phyloP scores from a whole-genome alignment of 2,329 filamentous ascomycete species.

The Pseudogymnoascus sp. region DNA sequence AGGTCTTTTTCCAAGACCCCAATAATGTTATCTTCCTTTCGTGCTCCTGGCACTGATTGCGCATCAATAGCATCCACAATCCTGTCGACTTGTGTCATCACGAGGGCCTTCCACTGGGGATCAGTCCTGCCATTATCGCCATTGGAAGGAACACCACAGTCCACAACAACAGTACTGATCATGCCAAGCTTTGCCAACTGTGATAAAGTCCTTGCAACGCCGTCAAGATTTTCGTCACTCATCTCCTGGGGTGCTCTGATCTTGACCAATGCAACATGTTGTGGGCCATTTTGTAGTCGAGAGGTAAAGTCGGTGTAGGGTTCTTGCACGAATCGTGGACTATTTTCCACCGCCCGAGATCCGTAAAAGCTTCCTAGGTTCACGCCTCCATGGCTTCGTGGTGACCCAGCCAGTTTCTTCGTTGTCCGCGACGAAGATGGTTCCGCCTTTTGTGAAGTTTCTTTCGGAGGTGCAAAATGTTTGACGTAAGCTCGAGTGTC shows the following conservation, averaged over 20 bases:
- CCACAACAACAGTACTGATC: constrained; percentile 72
- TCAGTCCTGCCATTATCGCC: constrained; percentile 17
- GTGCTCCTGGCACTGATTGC: constrained; percentile 58
- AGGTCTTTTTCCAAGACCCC: constrained; percentile 20
- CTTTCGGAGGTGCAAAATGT: constrained; percentile 54
- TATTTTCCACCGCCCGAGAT: constrained; percentile 47
- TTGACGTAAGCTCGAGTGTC: constrained; percentile 89
- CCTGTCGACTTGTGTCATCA: constrained; percentile 58
- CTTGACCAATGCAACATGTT: constrained; percentile 81
- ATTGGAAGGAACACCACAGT: constrained; percentile 45
- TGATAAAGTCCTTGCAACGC: constrained; percentile 73
- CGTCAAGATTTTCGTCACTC: constrained; percentile 58
- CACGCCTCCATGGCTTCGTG: constrained; percentile 35
- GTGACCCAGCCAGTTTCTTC: neutral
- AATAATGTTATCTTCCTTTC: constrained; percentile 50
- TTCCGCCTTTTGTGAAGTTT: constrained; percentile 28
- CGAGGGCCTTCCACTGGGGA: constrained; percentile 34
- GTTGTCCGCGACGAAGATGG: constrained; percentile 20
- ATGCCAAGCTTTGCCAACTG: constrained; percentile 79
- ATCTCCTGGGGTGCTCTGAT: constrained; percentile 65
- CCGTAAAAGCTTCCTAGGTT: constrained; percentile 54
- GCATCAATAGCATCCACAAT: constrained; percentile 67
- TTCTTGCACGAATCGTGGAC: constrained; percentile 50
- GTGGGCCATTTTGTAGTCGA: constrained; percentile 23
- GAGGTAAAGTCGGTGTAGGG: constrained; percentile 27